phyloP scores from a whole-genome alignment of 352 stramenopile species.

The Pythium guiyangense region DNA sequence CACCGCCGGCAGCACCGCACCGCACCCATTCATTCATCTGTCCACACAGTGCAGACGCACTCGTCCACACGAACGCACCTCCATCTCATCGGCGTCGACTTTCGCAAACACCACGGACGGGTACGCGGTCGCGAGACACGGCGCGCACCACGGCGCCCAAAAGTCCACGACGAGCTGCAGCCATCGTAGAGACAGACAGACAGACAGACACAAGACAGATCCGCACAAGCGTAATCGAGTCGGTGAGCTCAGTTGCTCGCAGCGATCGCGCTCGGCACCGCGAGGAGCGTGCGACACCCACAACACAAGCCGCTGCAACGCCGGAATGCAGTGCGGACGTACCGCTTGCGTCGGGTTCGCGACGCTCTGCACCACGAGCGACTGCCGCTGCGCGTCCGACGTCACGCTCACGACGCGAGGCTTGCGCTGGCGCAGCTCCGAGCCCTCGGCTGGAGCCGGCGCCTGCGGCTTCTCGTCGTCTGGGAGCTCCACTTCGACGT shows the following conservation, averaged over 20 bases:
- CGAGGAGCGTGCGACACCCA: background rate
- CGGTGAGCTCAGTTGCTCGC: slow-evolving; percentile 1
- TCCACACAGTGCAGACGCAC: too few relatives aligned
- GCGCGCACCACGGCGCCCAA: background rate
- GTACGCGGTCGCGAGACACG: background rate
- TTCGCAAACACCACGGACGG: background rate
- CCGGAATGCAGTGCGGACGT: slow-evolving; percentile 9
- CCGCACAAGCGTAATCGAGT: slow-evolving; percentile 10
- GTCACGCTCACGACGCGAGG: slow-evolving; percentile 35
- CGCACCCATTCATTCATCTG: too few relatives aligned
- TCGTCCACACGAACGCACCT: background rate
- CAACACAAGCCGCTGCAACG: background rate
- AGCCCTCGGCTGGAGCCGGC: background rate
- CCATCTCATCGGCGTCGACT: background rate
- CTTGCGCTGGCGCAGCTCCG: slow-evolving; percentile 61
- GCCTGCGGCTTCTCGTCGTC: slow-evolving; percentile 48
- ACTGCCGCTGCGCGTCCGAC: slow-evolving; percentile 48
- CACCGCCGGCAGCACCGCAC: too few relatives aligned
- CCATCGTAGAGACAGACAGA: background rate
- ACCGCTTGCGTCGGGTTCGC: slow-evolving; percentile 35
- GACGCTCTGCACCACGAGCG: slow-evolving; percentile 42
- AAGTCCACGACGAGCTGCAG: slow-evolving; percentile 55
- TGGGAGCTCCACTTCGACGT: slow-evolving; percentile 70
- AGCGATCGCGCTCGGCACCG: too few relatives aligned
- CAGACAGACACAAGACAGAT: too few relatives aligned